Percentiles rank a stretch among this genome's conserved stretches.
phyloP scores from a whole-genome alignment of 2,329 filamentous ascomycete genomes.

The Stachybotrys chlorohalonatus region DNA sequence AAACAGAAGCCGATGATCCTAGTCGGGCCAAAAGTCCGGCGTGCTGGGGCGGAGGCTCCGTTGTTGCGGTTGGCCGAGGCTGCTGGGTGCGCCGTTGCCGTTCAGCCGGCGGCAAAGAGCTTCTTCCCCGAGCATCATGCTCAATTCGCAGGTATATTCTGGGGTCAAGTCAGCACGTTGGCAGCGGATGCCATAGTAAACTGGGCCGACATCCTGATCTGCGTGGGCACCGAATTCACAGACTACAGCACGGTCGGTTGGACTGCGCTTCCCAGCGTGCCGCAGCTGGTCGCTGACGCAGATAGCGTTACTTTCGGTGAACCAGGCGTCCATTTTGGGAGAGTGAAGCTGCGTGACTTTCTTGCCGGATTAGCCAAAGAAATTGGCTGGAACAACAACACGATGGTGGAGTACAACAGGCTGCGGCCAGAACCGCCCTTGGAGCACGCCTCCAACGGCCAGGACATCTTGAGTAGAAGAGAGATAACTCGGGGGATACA shows the following conservation, averaged over 20 bases:
- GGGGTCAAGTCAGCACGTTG: constrained; percentile 4
- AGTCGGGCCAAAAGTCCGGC: constrained; percentile 4
- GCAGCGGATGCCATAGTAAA: constrained; percentile 2
- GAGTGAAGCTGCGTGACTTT: constrained; percentile 3
- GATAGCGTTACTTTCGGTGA: constrained; percentile 1
- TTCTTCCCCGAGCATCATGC: constrained; percentile 5
- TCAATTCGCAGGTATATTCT: constrained; percentile 5
- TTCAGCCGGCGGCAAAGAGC: constrained; percentile 5
- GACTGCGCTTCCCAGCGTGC: constrained; percentile 4
- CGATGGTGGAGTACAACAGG: constrained; percentile 1
- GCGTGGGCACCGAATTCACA: constrained; percentile 3
- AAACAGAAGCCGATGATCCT: constrained; percentile 4
- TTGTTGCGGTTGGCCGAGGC: constrained; percentile 3
- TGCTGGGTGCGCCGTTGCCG: constrained; percentile 4
- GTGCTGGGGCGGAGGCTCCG: constrained; percentile 1
- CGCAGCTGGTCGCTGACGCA: constrained; percentile 1
- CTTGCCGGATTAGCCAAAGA: constrained; percentile 1
- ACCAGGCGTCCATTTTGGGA: constrained; percentile 1
- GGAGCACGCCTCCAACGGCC: background rate
- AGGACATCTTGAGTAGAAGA: constrained; percentile 3
- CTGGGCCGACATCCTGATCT: constrained; percentile 3
- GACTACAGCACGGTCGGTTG: constrained; percentile 6
- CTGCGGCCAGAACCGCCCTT: background rate
- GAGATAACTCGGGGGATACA: constrained; percentile 3
- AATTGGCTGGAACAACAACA: constrained; percentile 2